Base-by-base conservation (phyloP, 176 grass and related monocot species). In the Paspalum vaginatum region DNA sequence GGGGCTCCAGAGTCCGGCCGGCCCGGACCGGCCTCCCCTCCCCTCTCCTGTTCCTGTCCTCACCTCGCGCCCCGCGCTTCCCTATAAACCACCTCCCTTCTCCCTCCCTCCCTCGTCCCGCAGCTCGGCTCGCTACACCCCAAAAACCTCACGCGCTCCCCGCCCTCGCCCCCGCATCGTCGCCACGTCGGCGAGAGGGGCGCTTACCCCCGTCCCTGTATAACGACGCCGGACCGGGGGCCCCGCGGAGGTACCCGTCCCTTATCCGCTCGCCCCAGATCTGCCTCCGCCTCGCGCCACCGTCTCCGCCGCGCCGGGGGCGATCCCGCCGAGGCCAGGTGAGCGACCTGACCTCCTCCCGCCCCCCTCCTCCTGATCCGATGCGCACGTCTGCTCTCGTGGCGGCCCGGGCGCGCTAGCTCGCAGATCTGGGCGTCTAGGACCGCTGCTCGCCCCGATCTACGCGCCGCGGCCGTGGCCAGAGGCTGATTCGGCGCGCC, bases 61-160 rank as follows among this genome's bases (percentile, higher is more conserved):
- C 42, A 7, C 55, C 44, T 12, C 42, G 76, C 76, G 61, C 24
- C 62, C 9, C 65, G 37, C 40, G 43, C 46, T 17, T 13, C 76
- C 60, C 37, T 84, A 84, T 77, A 85, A 78, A 85, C 83, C 37
- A 20, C 65, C 27, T 44, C 64, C 25, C 54, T 53, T 55, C 63
- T 22, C 8, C 21, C 44, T 0, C 5, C 8, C 32, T 37, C 8
- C 21, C 44, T 1, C 8, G 5, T 43, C 17, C 27, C 72, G 1
- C 53, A n/a, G 5, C 18, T 17, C 51, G n/a, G 25, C 22, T 71
- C 66, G 65, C 56, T 45, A 70, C 83, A 37, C 74, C 65, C 63
- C 40, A 61, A 85, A 83, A 85, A 79, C 83, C 83, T 85, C 83
- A 62, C 66, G 66, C 75, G 56, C 75, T 52, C 64, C 1, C 64